Evolutionary conservation across 1,284 basidiomycete species (phyloP), one percentile per base, ranked within the genome.

Genomic region (Phellopilus nigrolimitatus): DNA sequence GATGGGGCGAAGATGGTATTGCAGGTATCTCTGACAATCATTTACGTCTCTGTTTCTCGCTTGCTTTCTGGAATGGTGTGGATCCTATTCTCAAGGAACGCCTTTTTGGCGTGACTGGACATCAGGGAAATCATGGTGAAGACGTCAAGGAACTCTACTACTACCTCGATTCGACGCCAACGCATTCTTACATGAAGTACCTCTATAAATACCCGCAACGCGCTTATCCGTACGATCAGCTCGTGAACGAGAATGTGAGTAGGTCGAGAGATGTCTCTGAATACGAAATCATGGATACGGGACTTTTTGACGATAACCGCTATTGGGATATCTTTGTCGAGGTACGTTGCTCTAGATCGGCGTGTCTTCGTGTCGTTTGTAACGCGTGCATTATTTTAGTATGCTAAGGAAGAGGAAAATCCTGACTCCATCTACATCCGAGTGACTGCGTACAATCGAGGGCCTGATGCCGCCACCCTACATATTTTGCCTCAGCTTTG

Each of bases 111-210:
- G 85, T 97, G 48, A 97, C 95, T 40, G 93, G 94, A 17, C 91
- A 94, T 66, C 88, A 99, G 71, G 92, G 95, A 37, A 99, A 99
- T 68, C 95, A 99, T 69, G 95, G 95, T 58, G 95, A 99, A 70
- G 95, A 99, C 66, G 92, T 95, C 72, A 98, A 98, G 71, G 95
- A 99, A 66, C 74, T 98, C 25, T 98, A 98, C 70, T 99, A 95
- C 67, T 98, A 99, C 69, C 82, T 99, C 59, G 95, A 98, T 70
- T 97, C 91, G 47, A 97, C 95, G 0, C 95, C 95, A 17, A 97
- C 95, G 1, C 95, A 99, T 67, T 95, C 92, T 27, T 99, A 98
- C 79, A 98, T 98, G 95, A 99, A 98, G 71, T 95, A 89, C 70
- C 73, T 97, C 54, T 97, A 97, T 83, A 98, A 98, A 69, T 98